Evolutionary conservation across 2,329 filamentous ascomycete species (phyloP).

Genomic region (Xylariaceae sp.): DNA sequence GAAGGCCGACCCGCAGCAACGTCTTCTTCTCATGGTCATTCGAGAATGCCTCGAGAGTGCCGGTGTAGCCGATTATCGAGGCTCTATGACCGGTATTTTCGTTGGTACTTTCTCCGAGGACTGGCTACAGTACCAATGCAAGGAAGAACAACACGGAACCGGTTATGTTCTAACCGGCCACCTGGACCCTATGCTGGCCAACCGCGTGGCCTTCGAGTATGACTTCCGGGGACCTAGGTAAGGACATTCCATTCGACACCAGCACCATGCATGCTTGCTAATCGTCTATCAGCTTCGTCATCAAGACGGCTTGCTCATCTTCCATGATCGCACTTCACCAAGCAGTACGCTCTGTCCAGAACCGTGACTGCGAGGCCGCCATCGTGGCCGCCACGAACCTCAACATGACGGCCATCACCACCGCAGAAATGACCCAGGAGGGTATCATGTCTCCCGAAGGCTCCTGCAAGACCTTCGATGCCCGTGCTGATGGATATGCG

Average conservation of each 20-base stretch:
- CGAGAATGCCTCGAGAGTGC: conserved; percentile 19
- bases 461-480: conserved; percentile 26
- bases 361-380: conserved; percentile 29
- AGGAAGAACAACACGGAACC: conserved; percentile 4
- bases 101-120: conserved; percentile 12
- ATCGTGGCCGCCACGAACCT: conserved; percentile 25
- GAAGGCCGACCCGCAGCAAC: conserved; percentile 25
- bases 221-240: conserved; percentile 23
- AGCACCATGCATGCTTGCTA: neutral
- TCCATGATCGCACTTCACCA: neutral
- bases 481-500: conserved; percentile 45
- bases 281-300: conserved; percentile 10
- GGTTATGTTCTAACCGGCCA: conserved; percentile 20
- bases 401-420: too few relatives aligned
- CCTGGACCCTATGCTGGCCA: conserved; percentile 18
- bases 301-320: conserved; percentile 16
- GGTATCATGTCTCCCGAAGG: too few relatives aligned
- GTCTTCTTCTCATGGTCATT: conserved; percentile 22
- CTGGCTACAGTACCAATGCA: conserved; percentile 13
- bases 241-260: neutral
- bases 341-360: neutral
- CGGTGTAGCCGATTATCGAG: conserved; percentile 7
- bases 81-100: conserved; percentile 4
- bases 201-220: conserved; percentile 22
- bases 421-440: too few relatives aligned